A percentile compares a stretch with the other conserved stretches of the same genome.
Evolutionary conservation across 164 flowering plant species (phyloP).

Genomic region (Liquidambar formosana): DNA sequence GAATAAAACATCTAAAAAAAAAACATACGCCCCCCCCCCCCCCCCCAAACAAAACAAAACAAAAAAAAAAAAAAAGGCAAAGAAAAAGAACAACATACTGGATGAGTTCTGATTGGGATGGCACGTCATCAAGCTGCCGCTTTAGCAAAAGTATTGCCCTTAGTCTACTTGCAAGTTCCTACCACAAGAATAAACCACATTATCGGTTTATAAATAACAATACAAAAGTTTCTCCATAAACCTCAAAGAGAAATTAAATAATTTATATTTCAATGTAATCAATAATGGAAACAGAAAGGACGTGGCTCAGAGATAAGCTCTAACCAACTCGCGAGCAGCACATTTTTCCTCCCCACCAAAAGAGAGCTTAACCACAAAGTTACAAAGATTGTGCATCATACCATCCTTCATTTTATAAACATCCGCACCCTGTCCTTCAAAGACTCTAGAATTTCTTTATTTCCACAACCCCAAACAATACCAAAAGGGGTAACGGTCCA

Average conservation of each 20-base stretch:
- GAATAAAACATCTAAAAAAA: neutral
- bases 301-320: neutral
- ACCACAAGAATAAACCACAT: neutral
- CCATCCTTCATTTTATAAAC: too few species aligned
- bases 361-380: too few species aligned
- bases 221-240: neutral
- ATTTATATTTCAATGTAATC: neutral
- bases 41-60: neutral
- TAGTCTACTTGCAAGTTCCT: slow-evolving; percentile 66
- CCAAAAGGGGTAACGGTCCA: too few species aligned
- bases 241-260: neutral
- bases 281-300: neutral
- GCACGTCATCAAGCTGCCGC: slow-evolving; percentile 63
- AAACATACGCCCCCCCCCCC: too few species aligned
- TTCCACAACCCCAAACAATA: too few species aligned
- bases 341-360: too few species aligned
- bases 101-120: slow-evolving; percentile 68
- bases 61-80: neutral
- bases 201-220: neutral
- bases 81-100: slow-evolving; percentile 52
- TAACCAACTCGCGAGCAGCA: neutral
- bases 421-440: too few species aligned
- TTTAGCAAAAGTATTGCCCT: slow-evolving; percentile 53
- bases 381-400: too few species aligned
- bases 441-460: too few species aligned